phyloP scores from a whole-genome alignment of 2,329 filamentous ascomycete genomes.

The Cytospora piceae region DNA sequence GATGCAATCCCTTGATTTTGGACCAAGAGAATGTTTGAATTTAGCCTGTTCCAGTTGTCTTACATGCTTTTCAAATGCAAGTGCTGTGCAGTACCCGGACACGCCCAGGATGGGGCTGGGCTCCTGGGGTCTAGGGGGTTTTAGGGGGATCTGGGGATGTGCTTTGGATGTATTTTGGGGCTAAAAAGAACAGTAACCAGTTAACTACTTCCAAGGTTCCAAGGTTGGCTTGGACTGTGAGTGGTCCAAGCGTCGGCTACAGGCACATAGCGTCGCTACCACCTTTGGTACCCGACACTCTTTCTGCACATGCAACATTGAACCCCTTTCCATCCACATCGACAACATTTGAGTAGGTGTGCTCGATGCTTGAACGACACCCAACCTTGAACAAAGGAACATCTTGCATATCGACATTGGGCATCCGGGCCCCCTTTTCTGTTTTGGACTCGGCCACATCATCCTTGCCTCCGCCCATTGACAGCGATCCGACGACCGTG shows the following conservation, averaged over 20 bases:
- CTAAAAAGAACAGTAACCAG: neutral
- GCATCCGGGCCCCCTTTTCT: neutral
- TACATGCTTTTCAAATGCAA: neutral
- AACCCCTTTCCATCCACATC: conserved; percentile 25
- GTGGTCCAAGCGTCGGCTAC: conserved; percentile 21
- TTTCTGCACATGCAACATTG: conserved; percentile 17
- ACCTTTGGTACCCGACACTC: conserved; percentile 23
- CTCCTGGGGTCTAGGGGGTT: neutral
- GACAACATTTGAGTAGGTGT: conserved; percentile 8
- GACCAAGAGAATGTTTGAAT: neutral
- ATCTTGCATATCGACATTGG: neutral
- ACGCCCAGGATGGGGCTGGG: neutral
- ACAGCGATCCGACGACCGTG: neutral
- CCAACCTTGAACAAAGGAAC: neutral
- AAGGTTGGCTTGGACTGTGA: conserved; percentile 12
- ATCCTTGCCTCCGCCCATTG: conserved; percentile 12
- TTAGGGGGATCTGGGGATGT: neutral
- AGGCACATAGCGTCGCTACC: conserved; percentile 19
- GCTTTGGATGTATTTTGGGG: neutral
- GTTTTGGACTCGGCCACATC: conserved; percentile 2
- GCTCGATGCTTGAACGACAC: conserved; percentile 19
- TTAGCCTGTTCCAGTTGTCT: neutral
- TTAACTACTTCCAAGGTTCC: too few species aligned
- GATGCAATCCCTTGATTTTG: neutral
- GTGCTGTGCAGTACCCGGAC: neutral